Percentiles rank a stretch among this genome's conserved stretches.
Conservation (phyloP, 148 eudicot species). For the Vaccinium vitisidaea region DNA sequence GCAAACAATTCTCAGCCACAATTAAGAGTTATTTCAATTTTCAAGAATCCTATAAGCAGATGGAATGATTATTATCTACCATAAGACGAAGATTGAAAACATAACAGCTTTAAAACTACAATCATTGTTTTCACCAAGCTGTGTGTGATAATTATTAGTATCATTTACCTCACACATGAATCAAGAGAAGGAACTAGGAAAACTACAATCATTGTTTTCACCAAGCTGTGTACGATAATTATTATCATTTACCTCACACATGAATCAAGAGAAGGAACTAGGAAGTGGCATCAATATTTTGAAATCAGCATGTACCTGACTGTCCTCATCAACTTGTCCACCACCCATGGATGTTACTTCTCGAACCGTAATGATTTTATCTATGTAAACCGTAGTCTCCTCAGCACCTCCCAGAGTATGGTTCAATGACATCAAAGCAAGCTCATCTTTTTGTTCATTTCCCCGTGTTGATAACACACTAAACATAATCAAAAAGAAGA, state of each 20-base stretch:
- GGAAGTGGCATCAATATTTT: background rate
- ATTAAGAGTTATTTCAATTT: constrained; percentile 1
- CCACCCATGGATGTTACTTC: constrained; percentile 36
- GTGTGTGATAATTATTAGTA: background rate
- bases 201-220: background rate
- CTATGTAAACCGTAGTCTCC: constrained; percentile 49
- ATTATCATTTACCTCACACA: background rate
- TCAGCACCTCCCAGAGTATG: constrained; percentile 28
- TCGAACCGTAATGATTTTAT: constrained; percentile 39
- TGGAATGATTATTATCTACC: background rate
- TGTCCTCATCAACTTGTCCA: constrained; percentile 25
- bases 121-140: background rate
- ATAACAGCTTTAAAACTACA: background rate
- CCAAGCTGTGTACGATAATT: background rate
- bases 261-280: background rate
- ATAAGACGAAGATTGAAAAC: background rate
- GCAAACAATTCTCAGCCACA: background rate
- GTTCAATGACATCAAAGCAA: constrained; percentile 18
- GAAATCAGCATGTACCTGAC: constrained; percentile 18
- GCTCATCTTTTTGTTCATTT: constrained; percentile 24
- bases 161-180: background rate
- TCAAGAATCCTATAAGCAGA: background rate
- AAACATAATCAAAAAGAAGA: background rate
- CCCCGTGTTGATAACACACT: constrained; percentile 8
- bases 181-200: background rate